Evolutionary conservation across 2,329 filamentous ascomycete genomes (phyloP).

Genomic region (Ceratocystis cacaofunesta): DNA sequence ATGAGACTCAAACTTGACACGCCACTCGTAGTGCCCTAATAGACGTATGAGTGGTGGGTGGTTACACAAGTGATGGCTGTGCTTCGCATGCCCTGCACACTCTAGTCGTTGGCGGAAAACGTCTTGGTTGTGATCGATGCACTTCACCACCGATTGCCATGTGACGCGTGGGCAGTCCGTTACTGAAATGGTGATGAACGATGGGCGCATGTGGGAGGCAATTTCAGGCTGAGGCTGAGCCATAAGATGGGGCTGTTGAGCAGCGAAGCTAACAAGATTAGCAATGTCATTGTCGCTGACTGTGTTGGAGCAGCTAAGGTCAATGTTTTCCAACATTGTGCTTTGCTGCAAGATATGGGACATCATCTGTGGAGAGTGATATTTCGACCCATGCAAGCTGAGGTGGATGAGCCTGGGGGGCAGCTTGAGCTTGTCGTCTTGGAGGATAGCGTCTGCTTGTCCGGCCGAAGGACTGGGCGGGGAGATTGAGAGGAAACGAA

Average conservation of each 20-base stretch:
- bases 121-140: not conserved
- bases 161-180: not conserved
- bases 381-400: not conserved
- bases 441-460: not conserved
- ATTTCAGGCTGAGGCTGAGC: not conserved
- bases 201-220: not conserved
- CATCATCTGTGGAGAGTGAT: not conserved
- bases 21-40: not conserved
- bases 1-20: not conserved
- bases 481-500: not conserved
- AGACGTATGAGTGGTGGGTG: not conserved
- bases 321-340: not conserved
- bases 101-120: not conserved
- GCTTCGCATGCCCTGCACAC: not conserved
- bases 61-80: not conserved
- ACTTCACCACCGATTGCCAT: not conserved
- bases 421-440: not conserved
- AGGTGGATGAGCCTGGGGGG: not conserved
- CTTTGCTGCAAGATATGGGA: slow-evolving; percentile 1
- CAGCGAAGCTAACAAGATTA: not conserved
- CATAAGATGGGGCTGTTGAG: no score
- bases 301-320: not conserved
- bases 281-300: not conserved
- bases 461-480: not conserved
- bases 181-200: not conserved